Conservation (phyloP, 768 basidiomycete genomes). For the Pisolithus albus region DNA sequence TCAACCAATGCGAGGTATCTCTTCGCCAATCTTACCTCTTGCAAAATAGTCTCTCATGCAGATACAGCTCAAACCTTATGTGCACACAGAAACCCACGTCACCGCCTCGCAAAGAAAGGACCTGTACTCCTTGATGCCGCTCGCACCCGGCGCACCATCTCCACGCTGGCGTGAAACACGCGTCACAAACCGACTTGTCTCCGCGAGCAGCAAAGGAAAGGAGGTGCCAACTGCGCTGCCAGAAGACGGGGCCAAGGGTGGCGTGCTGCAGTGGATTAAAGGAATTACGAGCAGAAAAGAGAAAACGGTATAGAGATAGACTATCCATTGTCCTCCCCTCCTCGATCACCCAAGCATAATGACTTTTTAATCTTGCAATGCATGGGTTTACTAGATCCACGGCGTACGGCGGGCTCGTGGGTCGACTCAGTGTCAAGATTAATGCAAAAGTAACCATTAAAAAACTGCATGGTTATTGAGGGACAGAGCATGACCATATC, state of each 20-base stretch:
- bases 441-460: no score
- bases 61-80: slow-evolving; percentile 22
- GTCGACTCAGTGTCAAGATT: no score
- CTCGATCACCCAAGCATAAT: no score
- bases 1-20: slow-evolving; percentile 52
- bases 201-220: neutral
- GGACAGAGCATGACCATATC: neutral
- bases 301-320: neutral
- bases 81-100: slow-evolving; percentile 19
- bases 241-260: neutral
- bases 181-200: neutral
- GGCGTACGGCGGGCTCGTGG: no score
- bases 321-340: no score
- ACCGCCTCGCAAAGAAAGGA: slow-evolving; percentile 18
- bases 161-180: neutral
- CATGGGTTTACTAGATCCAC: no score
- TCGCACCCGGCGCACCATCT: slow-evolving; percentile 12
- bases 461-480: no score
- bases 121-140: slow-evolving; percentile 20
- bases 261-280: neutral
- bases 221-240: neutral
- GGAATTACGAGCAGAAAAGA: neutral
- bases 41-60: neutral
- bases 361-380: no score
- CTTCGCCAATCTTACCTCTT: neutral